Percentiles rank a stretch among this genome's conserved stretches.
These are phyloP conservation scores for Dillenia suffruticosa DNA, from an alignment of 164 flowering plant species.

Conservation along the genomic window DNA sequence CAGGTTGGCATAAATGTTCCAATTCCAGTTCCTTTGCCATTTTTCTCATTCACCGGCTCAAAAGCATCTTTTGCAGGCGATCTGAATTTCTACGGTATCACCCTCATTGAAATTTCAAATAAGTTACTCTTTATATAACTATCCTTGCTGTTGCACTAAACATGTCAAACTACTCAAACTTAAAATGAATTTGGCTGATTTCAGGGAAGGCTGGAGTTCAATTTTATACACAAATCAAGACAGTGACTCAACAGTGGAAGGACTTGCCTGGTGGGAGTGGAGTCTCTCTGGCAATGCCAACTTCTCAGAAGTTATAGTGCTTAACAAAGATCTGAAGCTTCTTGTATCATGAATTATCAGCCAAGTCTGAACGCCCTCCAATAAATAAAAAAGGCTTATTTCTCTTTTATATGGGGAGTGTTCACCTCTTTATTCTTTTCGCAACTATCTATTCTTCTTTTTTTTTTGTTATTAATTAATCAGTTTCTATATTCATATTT, in stretches of 20 bases:
- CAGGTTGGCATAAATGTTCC: slow-evolving; percentile 78
- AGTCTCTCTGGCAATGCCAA: slow-evolving; percentile 29
- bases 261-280: slow-evolving; percentile 30
- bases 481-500: too few species aligned
- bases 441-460: too few species aligned
- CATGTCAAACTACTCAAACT: too few species aligned
- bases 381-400: too few species aligned
- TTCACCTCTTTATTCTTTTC: too few species aligned
- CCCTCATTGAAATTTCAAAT: background rate
- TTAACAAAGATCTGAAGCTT: background rate
- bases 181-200: slow-evolving; percentile 3
- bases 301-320: slow-evolving; percentile 18
- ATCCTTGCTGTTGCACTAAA: too few species aligned
- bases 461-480: too few species aligned
- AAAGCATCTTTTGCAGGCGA: slow-evolving; percentile 79
- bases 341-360: too few species aligned
- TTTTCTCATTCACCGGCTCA: slow-evolving; percentile 73
- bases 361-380: too few species aligned
- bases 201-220: slow-evolving; percentile 68
- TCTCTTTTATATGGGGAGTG: too few species aligned
- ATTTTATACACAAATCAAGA: slow-evolving; percentile 63
- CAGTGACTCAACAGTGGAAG: slow-evolving; percentile 78
- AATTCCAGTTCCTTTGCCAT: slow-evolving; percentile 70
- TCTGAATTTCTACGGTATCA: slow-evolving; percentile 60
- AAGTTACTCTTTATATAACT: background rate